Evolutionary conservation across 2,329 filamentous ascomycete genomes (phyloP).

Genomic region (Hymenoscyphus linearis): DNA sequence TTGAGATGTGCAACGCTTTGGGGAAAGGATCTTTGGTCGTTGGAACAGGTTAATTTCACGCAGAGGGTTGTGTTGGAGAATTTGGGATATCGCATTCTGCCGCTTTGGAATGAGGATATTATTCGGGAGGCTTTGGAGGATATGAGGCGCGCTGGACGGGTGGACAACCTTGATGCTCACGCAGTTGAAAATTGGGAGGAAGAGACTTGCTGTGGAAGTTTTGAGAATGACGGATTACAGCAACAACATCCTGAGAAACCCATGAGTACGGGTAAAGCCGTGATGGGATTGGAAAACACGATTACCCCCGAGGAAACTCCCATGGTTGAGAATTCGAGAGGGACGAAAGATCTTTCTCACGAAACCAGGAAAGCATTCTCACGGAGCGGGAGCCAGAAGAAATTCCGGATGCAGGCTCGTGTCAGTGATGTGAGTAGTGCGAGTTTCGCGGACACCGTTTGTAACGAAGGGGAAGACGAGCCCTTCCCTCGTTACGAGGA

Average conservation of each 20-base stretch:
- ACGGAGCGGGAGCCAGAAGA: background rate
- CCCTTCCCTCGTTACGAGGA: background rate
- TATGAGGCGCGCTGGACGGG: slow-evolving; percentile 52
- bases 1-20: slow-evolving; percentile 49
- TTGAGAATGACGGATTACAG: background rate
- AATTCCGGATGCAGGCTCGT: too few species aligned
- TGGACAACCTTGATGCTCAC: too few species aligned
- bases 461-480: background rate
- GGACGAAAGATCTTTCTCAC: background rate
- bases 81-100: slow-evolving; percentile 57
- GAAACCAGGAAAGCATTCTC: background rate
- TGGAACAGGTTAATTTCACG: slow-evolving; percentile 57
- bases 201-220: background rate
- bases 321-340: background rate
- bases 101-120: slow-evolving; percentile 50
- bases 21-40: slow-evolving; percentile 53
- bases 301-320: slow-evolving; percentile 3
- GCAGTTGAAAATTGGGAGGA: too few species aligned
- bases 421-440: background rate
- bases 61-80: slow-evolving; percentile 61
- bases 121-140: slow-evolving; percentile 56
- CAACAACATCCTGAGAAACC: background rate
- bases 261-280: slow-evolving; percentile 1
- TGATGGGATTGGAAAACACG: background rate
- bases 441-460: background rate